Base-by-base conservation (phyloP, 1,284 basidiomycete genomes). In the Ceratobasidium papillatum region DNA sequence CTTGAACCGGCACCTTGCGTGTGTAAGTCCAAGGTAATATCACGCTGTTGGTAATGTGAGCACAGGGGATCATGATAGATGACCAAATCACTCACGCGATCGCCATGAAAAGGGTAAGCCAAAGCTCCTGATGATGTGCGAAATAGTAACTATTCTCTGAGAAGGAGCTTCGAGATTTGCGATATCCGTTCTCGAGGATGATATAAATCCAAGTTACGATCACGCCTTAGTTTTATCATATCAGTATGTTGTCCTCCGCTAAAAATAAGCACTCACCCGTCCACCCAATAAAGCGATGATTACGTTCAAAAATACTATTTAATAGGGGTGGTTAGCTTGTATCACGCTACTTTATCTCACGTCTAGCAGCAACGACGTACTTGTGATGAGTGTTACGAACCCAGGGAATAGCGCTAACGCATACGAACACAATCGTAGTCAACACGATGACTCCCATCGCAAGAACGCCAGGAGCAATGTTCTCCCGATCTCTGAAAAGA, bases 341-440 rank as follows among this genome's bases (percentile, higher is more conserved):
- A 36, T 19, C 1, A 27, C 8, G 43, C 17, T 54, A 30, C 36
- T 65, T 17, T 41, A n/a, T n/a, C n/a, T n/a, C n/a, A n/a, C n/a
- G n/a, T n/a, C n/a, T n/a, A n/a, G n/a, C n/a, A n/a, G n/a, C n/a
- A n/a, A n/a, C n/a, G 52, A 82, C 88, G 79, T 80, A 92, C 91
- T 93, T 92, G 84, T 93, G 91, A 78, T 92, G 89, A 1, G 86
- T 88, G 78, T 92, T 92, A 74, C 91, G 84, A 58, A 93, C 86
- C 88, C 90, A 90, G 25, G 91, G 91, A 78, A 91, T 85, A 9
- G 90, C 89, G 75, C 87, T 86, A 41, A 88, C 79, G 25, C 52
- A 72, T 22, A 88, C 88, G 58, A 84, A 86, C 76, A 91, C 79
- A 71, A 88, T 85, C 45, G 87, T 81, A 2, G 87, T 82, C 2